Evolutionary conservation across 306 rosid genomes (phyloP).

Genomic region (Abrus precatorius): DNA sequence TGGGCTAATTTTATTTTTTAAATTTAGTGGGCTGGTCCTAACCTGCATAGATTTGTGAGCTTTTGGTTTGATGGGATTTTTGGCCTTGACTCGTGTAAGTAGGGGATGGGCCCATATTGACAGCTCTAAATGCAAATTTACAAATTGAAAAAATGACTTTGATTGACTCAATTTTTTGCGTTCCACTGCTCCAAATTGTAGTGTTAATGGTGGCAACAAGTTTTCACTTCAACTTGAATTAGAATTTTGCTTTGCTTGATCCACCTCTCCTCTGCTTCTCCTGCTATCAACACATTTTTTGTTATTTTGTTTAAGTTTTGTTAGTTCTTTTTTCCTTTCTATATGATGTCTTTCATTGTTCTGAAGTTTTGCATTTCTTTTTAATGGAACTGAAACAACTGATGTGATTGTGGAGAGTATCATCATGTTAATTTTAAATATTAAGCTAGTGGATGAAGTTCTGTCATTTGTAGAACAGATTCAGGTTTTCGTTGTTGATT

Average conservation of each 20-base stretch:
- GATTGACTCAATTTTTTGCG: no score
- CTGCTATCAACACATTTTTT: not conserved
- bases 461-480: not conserved
- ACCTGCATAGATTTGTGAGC: no score
- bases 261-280: not conserved
- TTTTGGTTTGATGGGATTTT: no score
- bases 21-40: no score
- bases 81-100: no score
- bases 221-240: not conserved
- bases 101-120: no score
- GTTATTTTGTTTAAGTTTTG: not conserved
- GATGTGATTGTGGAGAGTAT: not conserved
- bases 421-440: not conserved
- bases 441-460: not conserved
- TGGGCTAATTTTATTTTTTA: no score
- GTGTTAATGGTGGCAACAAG: not conserved
- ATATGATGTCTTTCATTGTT: not conserved
- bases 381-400: not conserved
- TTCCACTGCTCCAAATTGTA: not conserved
- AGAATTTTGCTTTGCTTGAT: not conserved
- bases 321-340: not conserved
- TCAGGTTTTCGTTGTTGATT: slow-evolving; percentile 36
- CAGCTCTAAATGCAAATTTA: no score
- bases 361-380: not conserved
- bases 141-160: no score